phyloP scores from a whole-genome alignment of 2,329 filamentous ascomycete genomes.

The Volutella citrinella region DNA sequence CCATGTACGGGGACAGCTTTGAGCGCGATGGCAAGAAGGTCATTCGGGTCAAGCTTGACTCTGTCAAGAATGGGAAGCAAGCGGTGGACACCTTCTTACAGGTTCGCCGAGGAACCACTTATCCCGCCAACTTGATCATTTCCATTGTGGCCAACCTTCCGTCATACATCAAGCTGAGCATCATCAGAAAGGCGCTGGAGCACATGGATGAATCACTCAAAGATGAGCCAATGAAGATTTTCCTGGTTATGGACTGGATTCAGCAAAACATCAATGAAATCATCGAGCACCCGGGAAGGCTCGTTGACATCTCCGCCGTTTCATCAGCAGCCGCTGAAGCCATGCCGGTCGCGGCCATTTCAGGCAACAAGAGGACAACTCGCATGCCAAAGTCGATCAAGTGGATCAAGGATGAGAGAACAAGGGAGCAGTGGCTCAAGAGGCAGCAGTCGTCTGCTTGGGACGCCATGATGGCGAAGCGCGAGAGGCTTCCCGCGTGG shows the following conservation, averaged over 20 bases:
- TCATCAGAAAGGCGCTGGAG: slow-evolving; percentile 72
- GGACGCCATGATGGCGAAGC: slow-evolving; percentile 70
- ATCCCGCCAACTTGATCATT: slow-evolving; percentile 70
- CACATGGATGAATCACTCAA: slow-evolving; percentile 68
- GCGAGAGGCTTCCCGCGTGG: slow-evolving; percentile 84
- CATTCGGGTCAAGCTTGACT: slow-evolving; percentile 67
- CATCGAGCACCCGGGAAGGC: slow-evolving; percentile 76
- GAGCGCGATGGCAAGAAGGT: slow-evolving; percentile 56
- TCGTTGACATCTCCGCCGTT: slow-evolving; percentile 81
- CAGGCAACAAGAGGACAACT: slow-evolving; percentile 30
- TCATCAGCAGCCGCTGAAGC: slow-evolving; percentile 63
- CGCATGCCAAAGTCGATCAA: slow-evolving; percentile 57
- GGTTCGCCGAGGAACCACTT: slow-evolving; percentile 69
- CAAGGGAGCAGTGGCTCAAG: slow-evolving; percentile 65
- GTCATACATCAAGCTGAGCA: slow-evolving; percentile 88
- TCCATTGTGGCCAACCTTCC: slow-evolving; percentile 70
- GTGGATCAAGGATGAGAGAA: slow-evolving; percentile 59
- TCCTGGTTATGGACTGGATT: slow-evolving; percentile 86
- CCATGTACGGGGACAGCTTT: slow-evolving; percentile 79
- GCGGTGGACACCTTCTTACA: slow-evolving; percentile 56
- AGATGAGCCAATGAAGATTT: slow-evolving; percentile 86
- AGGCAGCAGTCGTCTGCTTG: slow-evolving; percentile 64
- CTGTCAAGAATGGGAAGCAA: slow-evolving; percentile 49
- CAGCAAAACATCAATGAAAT: slow-evolving; percentile 81
- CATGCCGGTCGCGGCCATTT: slow-evolving; percentile 27